Conservation (phyloP, 805 yeast species). For the Scheffersomyces lignosus region DNA sequence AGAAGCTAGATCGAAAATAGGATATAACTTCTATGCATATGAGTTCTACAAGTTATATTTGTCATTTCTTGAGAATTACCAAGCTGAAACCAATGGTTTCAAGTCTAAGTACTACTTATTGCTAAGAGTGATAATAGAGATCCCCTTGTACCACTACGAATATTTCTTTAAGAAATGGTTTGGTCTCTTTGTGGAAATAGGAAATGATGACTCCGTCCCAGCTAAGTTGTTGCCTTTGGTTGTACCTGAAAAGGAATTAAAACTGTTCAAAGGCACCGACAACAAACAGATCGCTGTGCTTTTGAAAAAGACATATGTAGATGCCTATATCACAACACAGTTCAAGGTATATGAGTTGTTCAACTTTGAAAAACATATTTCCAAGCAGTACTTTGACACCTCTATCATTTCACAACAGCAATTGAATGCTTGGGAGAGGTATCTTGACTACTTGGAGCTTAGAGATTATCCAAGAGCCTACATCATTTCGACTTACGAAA, state of each 20-base stretch:
- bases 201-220: background rate
- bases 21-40: conserved; percentile 51
- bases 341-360: conserved; percentile 50
- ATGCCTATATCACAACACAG: conserved; percentile 57
- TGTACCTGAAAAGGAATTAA: conserved; percentile 19
- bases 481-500: conserved; percentile 40
- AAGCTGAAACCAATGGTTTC: conserved; percentile 19
- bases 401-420: conserved; percentile 42
- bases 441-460: conserved; percentile 54
- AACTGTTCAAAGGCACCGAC: conserved; percentile 11
- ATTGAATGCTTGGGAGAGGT: conserved; percentile 57
- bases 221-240: conserved; percentile 7
- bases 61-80: conserved; percentile 36
- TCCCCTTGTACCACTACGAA: conserved; percentile 57
- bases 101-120: conserved; percentile 39
- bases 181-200: conserved; percentile 29
- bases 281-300: conserved; percentile 31
- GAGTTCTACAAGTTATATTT: conserved; percentile 55
- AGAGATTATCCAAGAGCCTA: conserved; percentile 21
- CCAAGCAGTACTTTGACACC: conserved; percentile 38
- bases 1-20: conserved; percentile 48
- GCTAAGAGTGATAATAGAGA: conserved; percentile 49
- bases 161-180: conserved; percentile 44
- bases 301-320: conserved; percentile 49
- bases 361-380: conserved; percentile 46